Conservation (phyloP, 306 rosid species). For the Pterocarpus santalinus region DNA sequence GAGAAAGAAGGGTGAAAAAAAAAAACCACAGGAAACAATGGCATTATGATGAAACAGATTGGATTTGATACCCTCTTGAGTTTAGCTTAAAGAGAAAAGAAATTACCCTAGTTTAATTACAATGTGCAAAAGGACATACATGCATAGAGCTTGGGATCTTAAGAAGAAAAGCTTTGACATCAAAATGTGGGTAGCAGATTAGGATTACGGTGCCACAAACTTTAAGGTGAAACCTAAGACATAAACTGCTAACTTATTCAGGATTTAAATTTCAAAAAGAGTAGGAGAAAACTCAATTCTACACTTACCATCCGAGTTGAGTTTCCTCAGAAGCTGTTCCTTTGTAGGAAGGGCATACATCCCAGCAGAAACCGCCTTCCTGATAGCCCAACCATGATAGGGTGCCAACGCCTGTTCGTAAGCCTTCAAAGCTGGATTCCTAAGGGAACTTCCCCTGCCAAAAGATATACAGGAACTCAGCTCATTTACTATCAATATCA, state of each 20-base stretch:
- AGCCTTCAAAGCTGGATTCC: conserved; percentile 90
- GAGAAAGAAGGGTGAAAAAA: neutral
- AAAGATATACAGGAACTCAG: conserved; percentile 37
- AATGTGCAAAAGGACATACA: conserved; percentile 23
- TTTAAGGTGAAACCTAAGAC: conserved; percentile 1
- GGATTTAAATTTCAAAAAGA: conserved; percentile 28
- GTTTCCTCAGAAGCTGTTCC: conserved; percentile 70
- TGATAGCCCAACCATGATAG: conserved; percentile 90
- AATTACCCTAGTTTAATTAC: neutral
- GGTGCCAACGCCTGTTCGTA: conserved; percentile 84
- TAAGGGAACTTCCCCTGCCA: conserved; percentile 84
- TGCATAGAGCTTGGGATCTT: conserved; percentile 11
- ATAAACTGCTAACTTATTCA: conserved; percentile 32
- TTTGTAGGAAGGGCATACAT: conserved; percentile 89
- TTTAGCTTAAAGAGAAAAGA: conserved; percentile 10
- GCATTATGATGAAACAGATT: conserved; percentile 10
- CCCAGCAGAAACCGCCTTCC: conserved; percentile 92
- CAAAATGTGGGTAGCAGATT: conserved; percentile 2
- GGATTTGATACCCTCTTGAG: neutral
- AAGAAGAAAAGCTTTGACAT: conserved; percentile 20
- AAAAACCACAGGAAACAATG: conserved; percentile 32
- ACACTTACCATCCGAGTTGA: conserved; percentile 89
- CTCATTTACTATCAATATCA: conserved; percentile 26
- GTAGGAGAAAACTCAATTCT: conserved; percentile 20
- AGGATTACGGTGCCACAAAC: neutral